These are phyloP conservation scores for Aureobasidium mangrovei DNA, from an alignment of 2,329 filamentous ascomycete species.

Conservation along the genomic window DNA sequence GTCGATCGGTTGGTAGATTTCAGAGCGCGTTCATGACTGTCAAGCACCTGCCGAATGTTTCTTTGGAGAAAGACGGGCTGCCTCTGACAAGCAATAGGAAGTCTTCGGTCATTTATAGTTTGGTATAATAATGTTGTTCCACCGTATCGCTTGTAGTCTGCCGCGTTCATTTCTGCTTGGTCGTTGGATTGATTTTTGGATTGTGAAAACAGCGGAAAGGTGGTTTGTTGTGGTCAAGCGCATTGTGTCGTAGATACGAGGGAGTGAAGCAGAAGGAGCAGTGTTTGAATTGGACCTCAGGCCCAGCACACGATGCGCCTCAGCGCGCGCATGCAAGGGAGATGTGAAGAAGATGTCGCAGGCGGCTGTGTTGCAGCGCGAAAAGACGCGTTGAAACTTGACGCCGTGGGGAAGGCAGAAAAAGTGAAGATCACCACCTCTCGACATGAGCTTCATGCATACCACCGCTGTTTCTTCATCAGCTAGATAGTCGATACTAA, in stretches of 20 bases:
- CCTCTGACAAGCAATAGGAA: neutral
- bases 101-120: no score
- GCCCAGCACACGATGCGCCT: constrained; percentile 1
- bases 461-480: no score
- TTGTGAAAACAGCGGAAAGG: neutral
- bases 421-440: no score
- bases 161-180: constrained; percentile 7
- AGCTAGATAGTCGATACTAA: no score
- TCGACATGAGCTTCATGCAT: no score
- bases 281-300: neutral
- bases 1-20: neutral
- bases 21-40: constrained; percentile 21
- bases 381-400: constrained; percentile 4
- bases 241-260: neutral
- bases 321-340: constrained; percentile 11
- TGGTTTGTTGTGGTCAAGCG: neutral
- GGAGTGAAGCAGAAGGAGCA: neutral
- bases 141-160: neutral
- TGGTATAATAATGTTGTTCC: neutral
- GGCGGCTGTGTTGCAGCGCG: constrained; percentile 1
- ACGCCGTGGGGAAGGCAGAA: neutral
- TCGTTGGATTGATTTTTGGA: neutral
- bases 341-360: neutral
- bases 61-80: constrained; percentile 22
- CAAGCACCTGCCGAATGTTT: constrained; percentile 24